Evolutionary conservation across 768 basidiomycete species (phyloP), one percentile per base, ranked within the genome.

Genomic region (Agaricus sinodeliciosus): DNA sequence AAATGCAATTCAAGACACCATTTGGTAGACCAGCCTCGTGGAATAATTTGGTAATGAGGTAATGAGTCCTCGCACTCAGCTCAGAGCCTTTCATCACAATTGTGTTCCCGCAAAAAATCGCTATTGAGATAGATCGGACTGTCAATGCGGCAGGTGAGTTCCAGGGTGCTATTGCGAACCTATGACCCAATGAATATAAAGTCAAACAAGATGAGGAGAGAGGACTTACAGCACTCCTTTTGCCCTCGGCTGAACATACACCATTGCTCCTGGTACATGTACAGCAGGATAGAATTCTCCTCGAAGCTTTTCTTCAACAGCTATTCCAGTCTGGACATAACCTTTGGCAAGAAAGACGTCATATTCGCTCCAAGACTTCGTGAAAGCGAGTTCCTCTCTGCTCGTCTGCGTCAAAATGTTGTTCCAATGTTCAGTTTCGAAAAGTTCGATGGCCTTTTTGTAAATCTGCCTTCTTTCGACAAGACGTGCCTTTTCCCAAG

Each of bases 21-120:
- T 67, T 63, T 4, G 84, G 84, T 0, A 87, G 63, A 1, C 84
- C 83, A 0, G 83, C 84, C 56, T 81, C 77, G 13, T 76, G 66
- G 19, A 82, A 69, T 1, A 78, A 57, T 51, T 80, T 77, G 0
- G 67, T 66, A 9, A 77, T 67, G 6, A 80, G 62, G 8, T 67
- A 64, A 49, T 80, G 78, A 19, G 68, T 72, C 13, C 73, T 65
- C 0, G 81, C 80, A 48, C 72, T 76, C 39, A 66, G 63, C 56
- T 81, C 81, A 0, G 79, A 79, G 12, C 72, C 70, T 54, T 78
- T 79, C 39, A 82, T 59, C 3, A 82, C 70, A 8, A 78, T 73
- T 0, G 80, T 79, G 59, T 82, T 82, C 1, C 81, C 81, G 48
- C 79, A 79, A 1, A 81, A 58, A 28, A 81, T 60, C 0, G 80